phyloP scores from a whole-genome alignment of 2,329 filamentous ascomycete genomes.

The Verticillium zaregamsianum region DNA sequence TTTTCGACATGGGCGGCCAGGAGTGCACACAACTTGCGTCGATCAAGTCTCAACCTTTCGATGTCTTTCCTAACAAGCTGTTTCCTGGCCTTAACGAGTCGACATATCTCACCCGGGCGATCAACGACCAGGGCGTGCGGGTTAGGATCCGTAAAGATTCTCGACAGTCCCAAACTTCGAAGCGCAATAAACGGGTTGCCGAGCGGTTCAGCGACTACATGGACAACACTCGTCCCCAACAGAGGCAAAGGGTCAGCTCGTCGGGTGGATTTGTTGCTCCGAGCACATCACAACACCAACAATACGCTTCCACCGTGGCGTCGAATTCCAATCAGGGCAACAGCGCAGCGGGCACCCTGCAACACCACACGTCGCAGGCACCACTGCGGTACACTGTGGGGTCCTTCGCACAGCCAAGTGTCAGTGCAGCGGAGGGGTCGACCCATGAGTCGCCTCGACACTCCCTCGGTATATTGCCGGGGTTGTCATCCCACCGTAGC shows the following conservation, averaged over 20 bases:
- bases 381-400: background rate
- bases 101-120: conserved; percentile 73
- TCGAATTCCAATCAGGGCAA: background rate
- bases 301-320: background rate
- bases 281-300: background rate
- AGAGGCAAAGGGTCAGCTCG: background rate
- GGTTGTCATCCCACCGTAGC: background rate
- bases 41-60: conserved; percentile 63
- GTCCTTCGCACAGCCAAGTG: background rate
- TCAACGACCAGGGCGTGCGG: conserved; percentile 83
- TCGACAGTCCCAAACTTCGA: conserved; percentile 42
- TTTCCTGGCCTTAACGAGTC: conserved; percentile 80
- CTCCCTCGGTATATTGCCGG: background rate
- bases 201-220: background rate
- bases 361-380: background rate
- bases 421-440: background rate
- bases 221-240: background rate
- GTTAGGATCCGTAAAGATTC: conserved; percentile 81
- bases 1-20: conserved; percentile 53
- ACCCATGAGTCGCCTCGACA: background rate
- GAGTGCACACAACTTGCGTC: conserved; percentile 21
- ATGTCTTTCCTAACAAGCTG: conserved; percentile 60
- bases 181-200: conserved; percentile 30
- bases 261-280: background rate
- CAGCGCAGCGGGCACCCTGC: background rate